Conservation (phyloP, 495 filamentous ascomycete genomes). For the Podospora comata region DNA sequence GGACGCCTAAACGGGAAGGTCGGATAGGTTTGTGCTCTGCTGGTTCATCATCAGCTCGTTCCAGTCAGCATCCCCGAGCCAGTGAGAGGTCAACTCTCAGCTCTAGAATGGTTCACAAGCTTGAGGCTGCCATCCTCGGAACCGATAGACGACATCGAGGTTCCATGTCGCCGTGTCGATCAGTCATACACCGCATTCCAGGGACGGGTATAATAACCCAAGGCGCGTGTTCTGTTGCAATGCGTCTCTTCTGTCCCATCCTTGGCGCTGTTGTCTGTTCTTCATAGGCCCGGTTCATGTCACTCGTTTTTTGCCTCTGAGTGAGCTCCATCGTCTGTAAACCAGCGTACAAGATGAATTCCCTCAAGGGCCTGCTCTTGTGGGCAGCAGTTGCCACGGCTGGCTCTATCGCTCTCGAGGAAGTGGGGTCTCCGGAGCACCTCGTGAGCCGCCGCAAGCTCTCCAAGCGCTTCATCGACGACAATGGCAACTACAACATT, state of each 20-base stretch:
- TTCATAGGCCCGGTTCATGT: not conserved
- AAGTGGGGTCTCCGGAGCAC: slow-evolving; percentile 27
- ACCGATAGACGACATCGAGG: not conserved
- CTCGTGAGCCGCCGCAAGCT: slow-evolving; percentile 40
- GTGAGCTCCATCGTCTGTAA: not conserved
- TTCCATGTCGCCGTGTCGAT: not conserved
- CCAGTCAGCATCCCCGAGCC: not conserved
- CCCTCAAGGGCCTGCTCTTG: slow-evolving; percentile 1
- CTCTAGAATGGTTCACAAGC: not conserved
- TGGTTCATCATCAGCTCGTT: not conserved
- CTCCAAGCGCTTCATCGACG: slow-evolving; percentile 51
- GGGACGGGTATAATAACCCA: not conserved
- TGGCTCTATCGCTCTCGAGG: slow-evolving; percentile 8
- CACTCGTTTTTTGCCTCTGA: not conserved
- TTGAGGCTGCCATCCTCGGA: not conserved
- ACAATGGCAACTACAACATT: slow-evolving; percentile 53
- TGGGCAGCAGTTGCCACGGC: not conserved
- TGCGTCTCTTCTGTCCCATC: not conserved
- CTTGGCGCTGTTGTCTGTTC: not conserved
- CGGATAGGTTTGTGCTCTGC: not conserved
- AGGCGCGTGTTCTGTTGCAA: not conserved
- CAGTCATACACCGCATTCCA: not conserved
- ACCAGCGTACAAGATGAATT: not conserved
- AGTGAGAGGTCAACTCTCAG: not conserved
- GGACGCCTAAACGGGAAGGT: not conserved